A percentile compares a stretch with the other conserved stretches of the same genome.
Conservation (phyloP, 805 yeast species). For the Wickerhamiella parazyma region DNA sequence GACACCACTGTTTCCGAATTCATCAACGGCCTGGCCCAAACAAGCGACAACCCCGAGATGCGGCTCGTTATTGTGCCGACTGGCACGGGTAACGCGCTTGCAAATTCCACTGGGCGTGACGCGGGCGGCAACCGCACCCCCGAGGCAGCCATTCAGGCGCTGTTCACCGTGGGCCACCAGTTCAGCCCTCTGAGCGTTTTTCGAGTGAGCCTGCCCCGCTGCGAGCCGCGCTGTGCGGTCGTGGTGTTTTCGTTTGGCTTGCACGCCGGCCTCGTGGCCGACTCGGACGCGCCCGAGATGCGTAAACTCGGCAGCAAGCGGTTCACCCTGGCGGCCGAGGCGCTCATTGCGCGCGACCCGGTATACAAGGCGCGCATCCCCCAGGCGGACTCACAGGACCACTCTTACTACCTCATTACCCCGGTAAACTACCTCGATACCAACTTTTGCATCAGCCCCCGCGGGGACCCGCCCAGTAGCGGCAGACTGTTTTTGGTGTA, state of each 20-base stretch:
- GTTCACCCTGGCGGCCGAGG: conserved; percentile 56
- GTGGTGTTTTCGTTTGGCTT: conserved; percentile 77
- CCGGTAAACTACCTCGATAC: conserved; percentile 45
- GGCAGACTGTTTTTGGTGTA: conserved; percentile 34
- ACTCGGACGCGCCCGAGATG: conserved; percentile 57
- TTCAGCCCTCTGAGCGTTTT: conserved; percentile 33
- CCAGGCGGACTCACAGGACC: conserved; percentile 16
- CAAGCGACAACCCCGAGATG: background rate
- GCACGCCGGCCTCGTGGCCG: conserved; percentile 75
- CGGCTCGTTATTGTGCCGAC: conserved; percentile 39
- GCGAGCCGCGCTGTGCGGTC: conserved; percentile 27
- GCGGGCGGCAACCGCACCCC: conserved; percentile 13
- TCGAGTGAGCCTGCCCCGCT: conserved; percentile 32
- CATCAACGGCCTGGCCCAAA: conserved; percentile 34
- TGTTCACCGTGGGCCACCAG: conserved; percentile 14
- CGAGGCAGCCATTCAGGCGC: conserved; percentile 20
- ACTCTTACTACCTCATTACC: conserved; percentile 49
- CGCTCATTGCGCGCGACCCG: conserved; percentile 37
- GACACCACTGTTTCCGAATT: conserved; percentile 78
- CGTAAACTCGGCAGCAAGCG: conserved; percentile 51
- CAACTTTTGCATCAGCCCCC: conserved; percentile 49
- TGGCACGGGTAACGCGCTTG: conserved; percentile 81
- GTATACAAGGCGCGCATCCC: conserved; percentile 34
- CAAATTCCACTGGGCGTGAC: conserved; percentile 40
- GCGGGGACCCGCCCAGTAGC: conserved; percentile 32